Evolutionary conservation across 768 basidiomycete genomes (phyloP), one percentile per base, ranked within the genome.

Genomic region (Strobilomyces echinocephalus): DNA sequence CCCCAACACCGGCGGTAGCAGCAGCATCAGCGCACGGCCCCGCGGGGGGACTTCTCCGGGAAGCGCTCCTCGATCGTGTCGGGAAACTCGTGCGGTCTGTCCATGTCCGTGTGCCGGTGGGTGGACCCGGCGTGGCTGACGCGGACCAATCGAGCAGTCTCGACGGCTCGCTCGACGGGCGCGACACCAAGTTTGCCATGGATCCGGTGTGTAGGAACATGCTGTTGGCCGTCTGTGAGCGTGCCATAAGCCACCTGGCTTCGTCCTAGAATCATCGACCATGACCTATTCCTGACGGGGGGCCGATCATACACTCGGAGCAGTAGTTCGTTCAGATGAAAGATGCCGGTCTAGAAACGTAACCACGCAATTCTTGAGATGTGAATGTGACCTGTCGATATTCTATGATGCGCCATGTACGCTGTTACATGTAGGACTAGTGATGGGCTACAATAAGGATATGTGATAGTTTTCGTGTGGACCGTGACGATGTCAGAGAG

Each of bases 151-250:
- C 9, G 21, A 49, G 8, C 18, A 30, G 14, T 18, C 35, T 9
- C 33, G 44, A 28, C 28, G 28, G 28, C n/a, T n/a, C n/a, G n/a
- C n/a, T n/a, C 28, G 28, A 28, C 8, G 28, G 28, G 8, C 28
- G 28, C 28, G 28, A 28, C 8, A 28, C 28, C 30, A 56, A 21
- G 8, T 11, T 41, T 1, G 16, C 30, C 20, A 52, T 68, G 20
- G 66, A 66, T 34, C 43, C 58, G 0, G 53, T 68, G 3, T 69
- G 62, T 45, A 64, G 46, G 46, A 58, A 64, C 43, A 69, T 68
- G 55, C 18, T 70, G 33, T 24, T 70, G 11, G 67, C 68, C 31
- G 54, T 62, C 12, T 68, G 67, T 46, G 67, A 70, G 52, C 62
- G 59, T 12, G 54, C 62, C 33, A 35, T 68, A 41, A 20, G 58